Conservation (phyloP, 2,329 filamentous ascomycete species). For the Neopestalotiopsis sp. region DNA sequence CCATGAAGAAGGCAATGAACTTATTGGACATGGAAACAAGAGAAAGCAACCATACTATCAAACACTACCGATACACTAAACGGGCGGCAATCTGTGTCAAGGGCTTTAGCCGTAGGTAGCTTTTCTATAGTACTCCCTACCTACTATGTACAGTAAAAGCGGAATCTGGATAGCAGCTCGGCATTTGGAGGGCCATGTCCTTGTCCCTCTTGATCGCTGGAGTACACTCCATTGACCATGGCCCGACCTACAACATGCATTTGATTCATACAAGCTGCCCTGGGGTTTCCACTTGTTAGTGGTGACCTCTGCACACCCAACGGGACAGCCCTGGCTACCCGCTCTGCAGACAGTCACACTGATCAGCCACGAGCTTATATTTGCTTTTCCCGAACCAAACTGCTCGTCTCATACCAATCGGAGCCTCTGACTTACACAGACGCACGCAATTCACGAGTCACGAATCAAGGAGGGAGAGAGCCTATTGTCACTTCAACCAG, state of each 20-base stretch:
- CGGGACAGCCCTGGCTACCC: slow-evolving; percentile 45
- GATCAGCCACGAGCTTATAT: slow-evolving; percentile 14
- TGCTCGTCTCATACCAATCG: not conserved
- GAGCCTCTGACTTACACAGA: not conserved
- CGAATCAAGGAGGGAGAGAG: not conserved
- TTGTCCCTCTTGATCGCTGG: slow-evolving; percentile 25
- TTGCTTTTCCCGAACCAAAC: slow-evolving; percentile 10
- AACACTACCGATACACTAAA: not conserved
- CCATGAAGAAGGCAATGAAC: too few species aligned
- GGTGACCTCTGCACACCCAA: slow-evolving; percentile 35
- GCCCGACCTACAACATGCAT: slow-evolving; percentile 29
- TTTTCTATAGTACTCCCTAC: too few species aligned
- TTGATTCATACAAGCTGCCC: slow-evolving; percentile 25
- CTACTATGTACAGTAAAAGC: not conserved
- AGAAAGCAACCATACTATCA: not conserved
- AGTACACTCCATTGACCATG: slow-evolving; percentile 34
- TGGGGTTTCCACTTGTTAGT: slow-evolving; percentile 28
- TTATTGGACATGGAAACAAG: not conserved
- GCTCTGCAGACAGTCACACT: slow-evolving; percentile 40
- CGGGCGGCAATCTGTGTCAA: slow-evolving; percentile 4
- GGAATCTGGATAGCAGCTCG: slow-evolving; percentile 10
- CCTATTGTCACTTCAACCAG: not conserved
- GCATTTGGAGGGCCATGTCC: slow-evolving; percentile 16
- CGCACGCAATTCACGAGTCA: not conserved
- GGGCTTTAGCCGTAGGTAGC: not conserved